These are phyloP conservation scores for Lodderomyces margitis DNA, from an alignment of 1,139 yeast genomes.

Conservation along the genomic window DNA sequence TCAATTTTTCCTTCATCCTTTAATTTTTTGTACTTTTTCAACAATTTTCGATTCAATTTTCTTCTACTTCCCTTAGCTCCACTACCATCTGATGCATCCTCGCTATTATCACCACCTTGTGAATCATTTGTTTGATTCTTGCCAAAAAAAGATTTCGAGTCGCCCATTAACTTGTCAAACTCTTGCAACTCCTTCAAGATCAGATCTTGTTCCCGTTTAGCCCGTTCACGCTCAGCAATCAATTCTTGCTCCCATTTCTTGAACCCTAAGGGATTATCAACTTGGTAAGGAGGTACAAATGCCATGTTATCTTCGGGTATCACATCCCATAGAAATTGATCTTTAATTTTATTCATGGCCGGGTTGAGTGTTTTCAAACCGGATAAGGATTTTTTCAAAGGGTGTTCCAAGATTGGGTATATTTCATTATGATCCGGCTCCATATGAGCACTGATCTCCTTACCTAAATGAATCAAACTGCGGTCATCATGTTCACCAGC, in stretches of 20 bases:
- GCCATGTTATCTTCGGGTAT: conserved; percentile 36
- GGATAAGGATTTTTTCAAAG: conserved; percentile 39
- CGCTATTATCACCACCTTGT: background rate
- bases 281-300: conserved; percentile 39
- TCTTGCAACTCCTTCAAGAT: conserved; percentile 17
- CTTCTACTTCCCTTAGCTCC: conserved; percentile 23
- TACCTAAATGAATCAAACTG: conserved; percentile 6
- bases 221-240: conserved; percentile 20
- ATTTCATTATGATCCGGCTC: conserved; percentile 19
- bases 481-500: conserved; percentile 5
- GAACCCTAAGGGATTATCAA: conserved; percentile 26
- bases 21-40: conserved; percentile 28
- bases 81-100: conserved; percentile 4
- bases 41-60: conserved; percentile 32
- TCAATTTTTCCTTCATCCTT: conserved; percentile 24
- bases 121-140: conserved; percentile 11
- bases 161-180: conserved; percentile 21
- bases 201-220: conserved; percentile 16
- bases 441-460: conserved; percentile 8
- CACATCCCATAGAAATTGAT: conserved; percentile 42
- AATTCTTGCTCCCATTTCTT: conserved; percentile 37
- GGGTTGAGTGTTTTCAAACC: conserved; percentile 42
- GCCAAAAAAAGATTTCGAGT: conserved; percentile 21
- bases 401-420: conserved; percentile 33
- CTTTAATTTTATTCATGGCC: conserved; percentile 35